Percentiles rank a stretch among this genome's conserved stretches.
Evolutionary conservation across 2,329 filamentous ascomycete species (phyloP).

Genomic region (Ophiocordyceps camponoti-floridani): DNA sequence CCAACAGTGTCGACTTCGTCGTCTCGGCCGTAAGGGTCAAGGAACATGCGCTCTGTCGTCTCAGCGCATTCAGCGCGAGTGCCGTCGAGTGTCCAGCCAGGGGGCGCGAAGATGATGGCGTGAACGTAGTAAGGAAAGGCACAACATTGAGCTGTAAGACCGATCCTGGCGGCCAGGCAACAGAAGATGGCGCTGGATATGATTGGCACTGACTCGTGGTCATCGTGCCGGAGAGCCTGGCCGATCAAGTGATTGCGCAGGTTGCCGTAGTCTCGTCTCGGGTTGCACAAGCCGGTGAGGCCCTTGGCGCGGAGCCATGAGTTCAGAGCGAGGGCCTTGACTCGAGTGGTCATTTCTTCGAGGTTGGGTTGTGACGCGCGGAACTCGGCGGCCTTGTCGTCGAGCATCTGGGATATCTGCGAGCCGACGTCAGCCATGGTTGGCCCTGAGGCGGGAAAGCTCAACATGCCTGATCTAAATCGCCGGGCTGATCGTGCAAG

Average conservation of each 20-base stretch:
- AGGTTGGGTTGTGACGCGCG: constrained; percentile 32
- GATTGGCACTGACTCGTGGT: constrained; percentile 68
- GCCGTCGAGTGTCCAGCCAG: constrained; percentile 42
- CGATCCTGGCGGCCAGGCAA: constrained; percentile 55
- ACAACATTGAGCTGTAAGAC: constrained; percentile 60
- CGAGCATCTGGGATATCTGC: constrained; percentile 45
- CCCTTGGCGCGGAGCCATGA: constrained; percentile 50
- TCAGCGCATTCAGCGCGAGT: constrained; percentile 17
- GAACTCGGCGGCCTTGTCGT: constrained; percentile 42
- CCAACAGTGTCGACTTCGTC: constrained; percentile 44
- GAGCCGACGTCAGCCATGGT: constrained; percentile 1
- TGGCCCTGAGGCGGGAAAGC: not conserved
- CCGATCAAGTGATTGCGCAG: constrained; percentile 81
- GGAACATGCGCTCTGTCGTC: constrained; percentile 41
- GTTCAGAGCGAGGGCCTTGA: constrained; percentile 50
- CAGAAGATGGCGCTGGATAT: constrained; percentile 81
- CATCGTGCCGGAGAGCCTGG: constrained; percentile 52
- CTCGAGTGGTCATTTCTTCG: constrained; percentile 37
- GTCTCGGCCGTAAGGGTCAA: constrained; percentile 63
- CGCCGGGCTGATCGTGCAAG: constrained; percentile 51
- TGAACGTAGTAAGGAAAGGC: constrained; percentile 77
- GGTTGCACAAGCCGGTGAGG: constrained; percentile 52
- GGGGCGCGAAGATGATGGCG: constrained; percentile 49
- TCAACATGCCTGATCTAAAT: constrained; percentile 48
- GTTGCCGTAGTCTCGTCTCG: constrained; percentile 51